Conservation (phyloP, 192 early-diverging fungal genomes). For the Coemansia sp. region DNA sequence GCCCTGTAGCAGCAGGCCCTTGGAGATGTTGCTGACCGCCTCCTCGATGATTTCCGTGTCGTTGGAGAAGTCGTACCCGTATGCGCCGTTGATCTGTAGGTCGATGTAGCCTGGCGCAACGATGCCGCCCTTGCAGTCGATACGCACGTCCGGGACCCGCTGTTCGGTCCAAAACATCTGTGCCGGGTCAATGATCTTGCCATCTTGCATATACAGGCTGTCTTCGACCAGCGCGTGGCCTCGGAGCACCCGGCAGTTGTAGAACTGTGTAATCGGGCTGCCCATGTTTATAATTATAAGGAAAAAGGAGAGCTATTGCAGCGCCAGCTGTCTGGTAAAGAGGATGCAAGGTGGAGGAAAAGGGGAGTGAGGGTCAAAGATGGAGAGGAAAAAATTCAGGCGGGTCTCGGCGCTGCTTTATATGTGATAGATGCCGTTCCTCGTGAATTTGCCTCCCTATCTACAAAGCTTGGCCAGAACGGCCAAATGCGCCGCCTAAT, state of each 20-base stretch:
- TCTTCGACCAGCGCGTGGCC: constrained; percentile 73
- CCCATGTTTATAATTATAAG: constrained; percentile 1
- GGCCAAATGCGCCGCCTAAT: background rate
- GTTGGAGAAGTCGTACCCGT: constrained; percentile 76
- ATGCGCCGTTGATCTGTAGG: constrained; percentile 80
- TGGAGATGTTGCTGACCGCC: constrained; percentile 66
- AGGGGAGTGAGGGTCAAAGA: background rate
- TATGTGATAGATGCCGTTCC: background rate
- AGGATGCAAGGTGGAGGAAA: background rate
- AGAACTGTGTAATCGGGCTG: constrained; percentile 62
- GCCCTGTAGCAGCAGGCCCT: constrained; percentile 71
- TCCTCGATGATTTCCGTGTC: constrained; percentile 61
- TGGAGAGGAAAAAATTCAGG: no score
- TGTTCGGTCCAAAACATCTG: constrained; percentile 67
- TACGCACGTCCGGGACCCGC: constrained; percentile 61
- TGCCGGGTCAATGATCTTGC: constrained; percentile 76
- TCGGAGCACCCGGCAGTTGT: constrained; percentile 73
- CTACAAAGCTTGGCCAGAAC: background rate
- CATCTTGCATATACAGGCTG: constrained; percentile 71
- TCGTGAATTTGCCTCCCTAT: background rate
- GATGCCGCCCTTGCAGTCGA: constrained; percentile 73
- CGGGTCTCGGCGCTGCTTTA: background rate
- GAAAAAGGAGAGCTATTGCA: background rate
- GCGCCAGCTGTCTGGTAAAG: background rate
- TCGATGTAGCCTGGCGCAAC: constrained; percentile 79